These are phyloP conservation scores for Picochlorum costavermella DNA, from an alignment of 139 green algal genomes.

Conservation along the genomic window DNA sequence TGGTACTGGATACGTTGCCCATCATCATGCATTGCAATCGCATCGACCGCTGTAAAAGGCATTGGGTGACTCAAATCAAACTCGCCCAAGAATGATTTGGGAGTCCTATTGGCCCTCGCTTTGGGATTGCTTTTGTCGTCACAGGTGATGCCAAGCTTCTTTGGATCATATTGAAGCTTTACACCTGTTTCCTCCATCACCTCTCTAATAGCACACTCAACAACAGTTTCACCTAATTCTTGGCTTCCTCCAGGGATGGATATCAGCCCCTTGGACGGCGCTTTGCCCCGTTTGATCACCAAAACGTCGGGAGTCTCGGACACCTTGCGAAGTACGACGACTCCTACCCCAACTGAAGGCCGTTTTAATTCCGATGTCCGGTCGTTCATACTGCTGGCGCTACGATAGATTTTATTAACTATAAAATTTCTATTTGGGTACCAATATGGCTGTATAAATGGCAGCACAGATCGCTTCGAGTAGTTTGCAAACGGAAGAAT, in stretches of 20 bases:
- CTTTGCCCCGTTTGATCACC: constrained; percentile 8
- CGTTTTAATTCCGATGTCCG: background rate
- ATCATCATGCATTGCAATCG: constrained; percentile 2
- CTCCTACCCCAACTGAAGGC: constrained; percentile 8
- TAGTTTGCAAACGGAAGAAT: too few relatives aligned
- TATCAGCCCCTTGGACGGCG: constrained; percentile 2
- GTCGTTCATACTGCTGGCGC: background rate
- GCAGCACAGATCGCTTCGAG: too few relatives aligned
- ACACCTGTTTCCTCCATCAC: constrained; percentile 9
- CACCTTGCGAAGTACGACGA: background rate
- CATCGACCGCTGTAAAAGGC: constrained; percentile 11
- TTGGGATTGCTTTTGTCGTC: background rate
- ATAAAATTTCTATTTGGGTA: too few relatives aligned
- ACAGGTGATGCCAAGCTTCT: background rate
- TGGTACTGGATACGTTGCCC: constrained; percentile 3
- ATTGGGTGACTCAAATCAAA: background rate
- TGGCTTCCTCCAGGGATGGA: constrained; percentile 5
- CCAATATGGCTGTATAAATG: too few relatives aligned
- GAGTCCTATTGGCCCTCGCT: background rate
- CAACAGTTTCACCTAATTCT: constrained; percentile 12
- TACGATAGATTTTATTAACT: too few relatives aligned
- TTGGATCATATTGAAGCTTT: background rate
- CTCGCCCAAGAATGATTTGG: background rate
- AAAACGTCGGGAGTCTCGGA: constrained; percentile 2
- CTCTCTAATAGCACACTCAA: constrained; percentile 15